Evolutionary conservation across 495 filamentous ascomycete species (phyloP), one percentile per base, ranked within the genome.

Genomic region (Amphirosellinia nigrospora): DNA sequence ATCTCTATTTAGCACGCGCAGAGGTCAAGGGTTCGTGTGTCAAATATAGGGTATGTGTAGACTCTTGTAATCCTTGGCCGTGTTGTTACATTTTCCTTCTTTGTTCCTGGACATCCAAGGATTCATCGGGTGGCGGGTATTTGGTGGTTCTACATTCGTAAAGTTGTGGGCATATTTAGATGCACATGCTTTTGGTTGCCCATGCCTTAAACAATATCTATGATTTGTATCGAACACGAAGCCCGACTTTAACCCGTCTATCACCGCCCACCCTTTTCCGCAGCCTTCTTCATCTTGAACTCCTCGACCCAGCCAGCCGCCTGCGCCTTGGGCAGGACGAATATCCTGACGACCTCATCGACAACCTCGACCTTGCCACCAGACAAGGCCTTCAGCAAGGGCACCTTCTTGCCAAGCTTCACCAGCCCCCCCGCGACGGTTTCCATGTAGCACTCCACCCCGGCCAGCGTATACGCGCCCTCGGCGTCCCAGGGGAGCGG

Each of bases 391-490:
- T 94, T 91, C 70, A 93, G 74, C 70, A 98, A 76, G 26, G 88
- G 82, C 64, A 93, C 80, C 77, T 94, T 96, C 86, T 90, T 93
- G n/a, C 96, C 95, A 0, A 92, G 90, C 80, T 96, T 97, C 67
- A 95, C 85, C 72, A 99, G 73, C 13, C 96, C 96, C 0, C 94
- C 94, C 0, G 84, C 81, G 19, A 82, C 75, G 1, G 93, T 98
- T 82, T 97, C 92, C 85, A 94, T 92, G 77, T 91, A 99, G 72
- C 92, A 94, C 73, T 97, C 94, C n/a, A 98, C 92, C 8, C 82
- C 79, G 0, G 81, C 80, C 0, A 82, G 72, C 10, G 79, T 84
- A 72, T 97, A 97, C 73, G 91, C 90, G 5, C 86, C 80, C 71
- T 86, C 82, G 19, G 76, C 72, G 75, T 99, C 96, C 96, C 94